phyloP scores from a whole-genome alignment of 495 filamentous ascomycete genomes.

The Penicillium paxilli region DNA sequence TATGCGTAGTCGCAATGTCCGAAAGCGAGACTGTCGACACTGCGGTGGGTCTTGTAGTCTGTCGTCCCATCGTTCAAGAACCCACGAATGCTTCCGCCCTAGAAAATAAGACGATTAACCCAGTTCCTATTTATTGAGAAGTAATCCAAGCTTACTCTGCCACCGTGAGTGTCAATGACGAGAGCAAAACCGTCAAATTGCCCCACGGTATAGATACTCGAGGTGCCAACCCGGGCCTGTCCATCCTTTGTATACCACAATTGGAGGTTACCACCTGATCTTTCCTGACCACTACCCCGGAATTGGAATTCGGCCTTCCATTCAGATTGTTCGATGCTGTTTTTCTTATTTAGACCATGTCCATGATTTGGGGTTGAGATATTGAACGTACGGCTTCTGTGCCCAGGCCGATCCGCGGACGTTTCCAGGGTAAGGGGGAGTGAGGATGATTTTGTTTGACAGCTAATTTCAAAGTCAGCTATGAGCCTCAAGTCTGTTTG shows the following conservation, averaged over 20 bases:
- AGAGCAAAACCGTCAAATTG: conserved; percentile 86
- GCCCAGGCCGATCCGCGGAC: conserved; percentile 81
- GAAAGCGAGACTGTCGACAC: conserved; percentile 84
- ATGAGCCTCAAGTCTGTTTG: too few relatives aligned
- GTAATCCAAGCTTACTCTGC: conserved; percentile 47
- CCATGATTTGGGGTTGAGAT: conserved; percentile 12
- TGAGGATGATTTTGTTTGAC: conserved; percentile 89
- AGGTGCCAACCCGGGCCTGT: conserved; percentile 58
- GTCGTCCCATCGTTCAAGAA: conserved; percentile 90
- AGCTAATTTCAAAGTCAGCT: conserved; percentile 54
- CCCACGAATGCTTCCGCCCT: conserved; percentile 79
- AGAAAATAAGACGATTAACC: conserved; percentile 16
- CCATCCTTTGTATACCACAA: conserved; percentile 87
- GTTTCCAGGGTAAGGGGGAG: conserved; percentile 85
- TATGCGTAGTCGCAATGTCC: conserved; percentile 90
- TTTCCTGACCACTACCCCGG: conserved; percentile 80
- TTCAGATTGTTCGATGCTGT: conserved; percentile 51
- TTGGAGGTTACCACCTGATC: conserved; percentile 85
- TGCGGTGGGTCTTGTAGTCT: conserved; percentile 77
- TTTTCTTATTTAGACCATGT: background rate
- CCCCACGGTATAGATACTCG: conserved; percentile 78
- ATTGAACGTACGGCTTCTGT: conserved; percentile 54
- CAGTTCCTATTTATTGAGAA: background rate
- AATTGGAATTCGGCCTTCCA: conserved; percentile 88
- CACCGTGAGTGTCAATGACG: conserved; percentile 84